These are phyloP conservation scores for Taiozyma sp. DNA, from an alignment of 1,139 yeast species.

Conservation along the genomic window DNA sequence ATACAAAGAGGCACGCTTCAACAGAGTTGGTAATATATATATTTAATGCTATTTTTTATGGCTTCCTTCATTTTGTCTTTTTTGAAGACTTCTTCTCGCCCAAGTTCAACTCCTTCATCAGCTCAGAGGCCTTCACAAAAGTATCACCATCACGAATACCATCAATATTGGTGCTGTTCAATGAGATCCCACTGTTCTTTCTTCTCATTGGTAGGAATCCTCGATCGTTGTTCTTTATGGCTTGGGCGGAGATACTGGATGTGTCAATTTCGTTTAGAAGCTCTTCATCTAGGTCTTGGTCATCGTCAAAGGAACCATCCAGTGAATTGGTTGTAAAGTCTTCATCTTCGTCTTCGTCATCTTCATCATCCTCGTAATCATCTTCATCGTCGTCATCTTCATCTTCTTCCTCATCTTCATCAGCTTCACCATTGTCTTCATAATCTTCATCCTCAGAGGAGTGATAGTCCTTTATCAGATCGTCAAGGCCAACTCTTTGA, in stretches of 20 bases:
- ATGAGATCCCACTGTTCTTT: constrained; percentile 10
- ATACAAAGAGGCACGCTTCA: too few relatives aligned
- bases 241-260: constrained; percentile 5
- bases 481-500: constrained; percentile 14
- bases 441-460: constrained; percentile 15
- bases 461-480: constrained; percentile 17
- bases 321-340: constrained; percentile 14
- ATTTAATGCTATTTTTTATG: background rate
- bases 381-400: constrained; percentile 15
- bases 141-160: constrained; percentile 5
- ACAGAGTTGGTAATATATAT: background rate
- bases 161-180: constrained; percentile 7
- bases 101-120: constrained; percentile 16
- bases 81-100: constrained; percentile 3
- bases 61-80: background rate
- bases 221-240: background rate
- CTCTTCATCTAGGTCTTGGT: constrained; percentile 12
- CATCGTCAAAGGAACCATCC: constrained; percentile 22
- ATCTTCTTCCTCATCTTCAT: constrained; percentile 11
- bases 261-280: constrained; percentile 7
- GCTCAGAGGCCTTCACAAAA: constrained; percentile 21
- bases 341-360: constrained; percentile 8
- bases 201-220: constrained; percentile 14
- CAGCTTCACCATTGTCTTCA: constrained; percentile 11
- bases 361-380: constrained; percentile 13